Evolutionary conservation across 257 asterid genomes (phyloP), one percentile per base, ranked within the genome.

Genomic region (Solanum appendiculatum): DNA sequence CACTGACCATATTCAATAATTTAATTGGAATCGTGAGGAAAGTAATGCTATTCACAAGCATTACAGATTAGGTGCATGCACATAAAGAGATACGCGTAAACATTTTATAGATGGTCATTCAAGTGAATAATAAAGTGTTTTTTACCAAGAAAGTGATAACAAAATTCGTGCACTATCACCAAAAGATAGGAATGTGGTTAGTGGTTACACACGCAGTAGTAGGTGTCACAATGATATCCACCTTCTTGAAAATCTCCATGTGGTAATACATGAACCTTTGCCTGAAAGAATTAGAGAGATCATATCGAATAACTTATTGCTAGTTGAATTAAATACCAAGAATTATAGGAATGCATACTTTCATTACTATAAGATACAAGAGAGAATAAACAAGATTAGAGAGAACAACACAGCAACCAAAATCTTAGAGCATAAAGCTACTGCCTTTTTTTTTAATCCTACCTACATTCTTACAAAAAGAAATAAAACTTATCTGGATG

Each of bases 201-300:
- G 63, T 42, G 48, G 25, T 74, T 82, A 73, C 95, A 42, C 94
- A 97, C 98, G 98, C 97, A 2, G 98, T 93, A 72, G 98, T 97
- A 66, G 99, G 98, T 88, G 98, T 94, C 88, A 97, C 95, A 88
- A 97, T 95, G 86, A 95, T 93, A 89, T 97, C 99, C 91, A 94
- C 98, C 90, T 92, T 91, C 87, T 93, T 94, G 86, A 95, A 95
- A 42, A 91, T 90, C 91, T 95, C 98, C 93, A 86, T 91, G 88
- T 92, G 94, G 92, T 92, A 94, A 91, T 94, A 70, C 98, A 97
- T 95, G 86, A 93, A 86, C 91, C 99, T 92, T 86, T 97, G 91
- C 95, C 98, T 97, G 86, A 93, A 90, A 73, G 86, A 72, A 85
- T 77, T 77, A 25, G 23, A 25, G 63, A 77, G 63, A 77, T 42